phyloP scores from a whole-genome alignment of 805 yeast species.

The Metschnikowia hibisci region DNA sequence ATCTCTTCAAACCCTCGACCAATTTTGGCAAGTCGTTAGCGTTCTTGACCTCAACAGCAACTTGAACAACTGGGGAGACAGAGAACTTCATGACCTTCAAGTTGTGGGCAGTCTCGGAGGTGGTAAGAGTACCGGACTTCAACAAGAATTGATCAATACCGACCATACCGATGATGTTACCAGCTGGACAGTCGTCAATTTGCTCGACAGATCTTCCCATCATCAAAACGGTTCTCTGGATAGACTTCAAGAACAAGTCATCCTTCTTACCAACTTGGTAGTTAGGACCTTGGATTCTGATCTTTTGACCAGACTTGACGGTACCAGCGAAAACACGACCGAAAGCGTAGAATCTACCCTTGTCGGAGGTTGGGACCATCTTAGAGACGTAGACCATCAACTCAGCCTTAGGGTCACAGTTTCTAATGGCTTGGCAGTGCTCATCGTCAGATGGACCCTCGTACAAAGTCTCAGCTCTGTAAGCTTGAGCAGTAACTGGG shows the following conservation, averaged over 20 bases:
- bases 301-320: conserved; percentile 97
- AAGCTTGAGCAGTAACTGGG: conserved; percentile 97
- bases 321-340: conserved; percentile 99
- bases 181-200: conserved; percentile 99
- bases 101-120: conserved; percentile 97
- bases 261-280: conserved; percentile 98
- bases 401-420: conserved; percentile 98
- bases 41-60: conserved; percentile 99
- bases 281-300: conserved; percentile 99
- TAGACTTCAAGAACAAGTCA: conserved; percentile 92
- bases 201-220: conserved; percentile 99
- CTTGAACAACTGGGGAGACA: conserved; percentile 99
- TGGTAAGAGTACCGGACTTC: conserved; percentile 98
- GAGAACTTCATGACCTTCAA: conserved; percentile 99
- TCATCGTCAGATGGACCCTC: conserved; percentile 98
- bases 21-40: conserved; percentile 99
- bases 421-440: conserved; percentile 86
- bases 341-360: conserved; percentile 99
- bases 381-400: conserved; percentile 98
- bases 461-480: conserved; percentile 98
- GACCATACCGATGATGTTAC: conserved; percentile 99
- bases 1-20: conserved; percentile 99
- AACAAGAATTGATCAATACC: conserved; percentile 99
- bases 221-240: conserved; percentile 99
- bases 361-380: conserved; percentile 99